Evolutionary conservation across 257 asterid species (phyloP).

Genomic region (Scutellaria minor): DNA sequence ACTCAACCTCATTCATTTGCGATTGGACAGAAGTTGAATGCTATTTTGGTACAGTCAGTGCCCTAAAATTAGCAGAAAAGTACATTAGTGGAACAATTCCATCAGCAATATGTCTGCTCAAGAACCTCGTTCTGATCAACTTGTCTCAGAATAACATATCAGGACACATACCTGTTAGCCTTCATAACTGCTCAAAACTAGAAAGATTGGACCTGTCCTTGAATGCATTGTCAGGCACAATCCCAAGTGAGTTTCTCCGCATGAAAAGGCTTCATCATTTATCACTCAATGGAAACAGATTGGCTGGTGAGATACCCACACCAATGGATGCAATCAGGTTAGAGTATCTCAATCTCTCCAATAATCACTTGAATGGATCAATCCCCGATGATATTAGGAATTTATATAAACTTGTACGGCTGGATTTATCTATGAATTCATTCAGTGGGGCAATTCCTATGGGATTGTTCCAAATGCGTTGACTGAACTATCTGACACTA

Average conservation of each 20-base stretch:
- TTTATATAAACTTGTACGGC: slow-evolving; percentile 20
- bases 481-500: slow-evolving; percentile 16
- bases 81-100: slow-evolving; percentile 42
- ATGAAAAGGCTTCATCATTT: slow-evolving; percentile 23
- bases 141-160: slow-evolving; percentile 31
- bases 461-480: slow-evolving; percentile 27
- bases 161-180: slow-evolving; percentile 34
- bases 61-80: background rate
- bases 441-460: slow-evolving; percentile 28
- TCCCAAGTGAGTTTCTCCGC: slow-evolving; percentile 41
- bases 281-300: slow-evolving; percentile 33
- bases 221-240: slow-evolving; percentile 29
- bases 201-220: slow-evolving; percentile 32
- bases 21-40: slow-evolving; percentile 43
- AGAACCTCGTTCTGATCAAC: slow-evolving; percentile 24
- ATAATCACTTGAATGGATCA: slow-evolving; percentile 14
- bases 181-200: slow-evolving; percentile 29
- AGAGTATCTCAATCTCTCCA: slow-evolving; percentile 36
- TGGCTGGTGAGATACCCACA: slow-evolving; percentile 38
- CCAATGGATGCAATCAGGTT: slow-evolving; percentile 11
- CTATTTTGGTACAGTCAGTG: slow-evolving; percentile 27
- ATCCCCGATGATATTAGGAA: slow-evolving; percentile 41
- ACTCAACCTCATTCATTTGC: slow-evolving; percentile 36
- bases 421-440: slow-evolving; percentile 42
- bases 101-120: slow-evolving; percentile 33